These are phyloP conservation scores for Trichoderma semiorbis DNA, from an alignment of 2,329 filamentous ascomycete species.

Conservation along the genomic window DNA sequence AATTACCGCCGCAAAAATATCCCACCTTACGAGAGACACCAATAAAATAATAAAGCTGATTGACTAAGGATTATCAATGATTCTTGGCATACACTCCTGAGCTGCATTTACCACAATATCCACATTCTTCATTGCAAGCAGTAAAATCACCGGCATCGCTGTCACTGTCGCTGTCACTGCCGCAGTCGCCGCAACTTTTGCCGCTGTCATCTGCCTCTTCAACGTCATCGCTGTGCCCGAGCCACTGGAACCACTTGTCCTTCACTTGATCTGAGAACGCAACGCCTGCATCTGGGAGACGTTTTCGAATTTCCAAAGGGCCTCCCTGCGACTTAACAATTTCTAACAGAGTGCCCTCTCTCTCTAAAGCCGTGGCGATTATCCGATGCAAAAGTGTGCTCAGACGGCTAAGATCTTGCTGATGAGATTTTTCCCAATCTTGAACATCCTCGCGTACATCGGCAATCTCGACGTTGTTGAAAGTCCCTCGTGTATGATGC, in stretches of 20 bases:
- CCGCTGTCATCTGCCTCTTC: not conserved
- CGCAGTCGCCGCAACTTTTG: conserved; percentile 18
- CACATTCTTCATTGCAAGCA: conserved; percentile 29
- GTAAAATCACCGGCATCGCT: conserved; percentile 23
- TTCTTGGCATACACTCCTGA: not conserved
- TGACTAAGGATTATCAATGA: not conserved
- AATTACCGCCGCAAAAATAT: not conserved
- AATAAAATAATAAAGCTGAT: not conserved
- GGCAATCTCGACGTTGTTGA: conserved; percentile 35
- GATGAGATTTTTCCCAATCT: conserved; percentile 37
- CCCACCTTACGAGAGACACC: not conserved
- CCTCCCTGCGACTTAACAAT: conserved; percentile 21
- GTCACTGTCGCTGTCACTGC: conserved; percentile 20
- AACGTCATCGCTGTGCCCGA: not conserved
- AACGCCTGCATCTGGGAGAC: conserved; percentile 24
- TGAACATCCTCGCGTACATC: conserved; percentile 31
- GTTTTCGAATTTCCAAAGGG: conserved; percentile 27
- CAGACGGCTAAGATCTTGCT: conserved; percentile 30
- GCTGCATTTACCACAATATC: conserved; percentile 28
- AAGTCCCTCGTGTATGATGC: conserved; percentile 36
- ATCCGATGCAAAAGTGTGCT: conserved; percentile 24
- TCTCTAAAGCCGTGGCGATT: conserved; percentile 15
- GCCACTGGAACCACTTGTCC: conserved; percentile 27
- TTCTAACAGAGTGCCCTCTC: conserved; percentile 24
- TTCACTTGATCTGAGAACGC: conserved; percentile 24